Percentiles rank a stretch among this genome's conserved stretches.
Evolutionary conservation across 2,329 filamentous ascomycete genomes (phyloP).

Genomic region (Penicillium sp.): DNA sequence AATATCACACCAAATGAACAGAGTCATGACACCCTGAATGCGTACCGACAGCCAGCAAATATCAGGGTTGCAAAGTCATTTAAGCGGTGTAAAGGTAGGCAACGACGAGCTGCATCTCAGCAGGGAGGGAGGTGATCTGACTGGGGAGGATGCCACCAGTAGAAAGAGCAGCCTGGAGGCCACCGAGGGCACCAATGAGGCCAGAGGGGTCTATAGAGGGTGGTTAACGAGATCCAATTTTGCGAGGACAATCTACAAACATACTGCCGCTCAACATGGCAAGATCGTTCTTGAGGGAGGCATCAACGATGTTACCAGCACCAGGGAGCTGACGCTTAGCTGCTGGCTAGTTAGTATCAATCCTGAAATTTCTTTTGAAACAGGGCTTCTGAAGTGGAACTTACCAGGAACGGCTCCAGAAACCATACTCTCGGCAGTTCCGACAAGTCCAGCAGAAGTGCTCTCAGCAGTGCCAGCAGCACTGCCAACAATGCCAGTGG

Average conservation of each 20-base stretch:
- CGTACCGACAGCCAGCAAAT: background rate
- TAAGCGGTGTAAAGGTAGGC: constrained; percentile 14
- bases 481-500: constrained; percentile 6
- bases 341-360: background rate
- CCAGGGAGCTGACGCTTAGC: constrained; percentile 1
- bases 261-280: constrained; percentile 19
- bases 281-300: constrained; percentile 4
- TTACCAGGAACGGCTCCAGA: constrained; percentile 4
- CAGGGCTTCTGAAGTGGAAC: background rate
- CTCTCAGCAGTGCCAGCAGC: constrained; percentile 18
- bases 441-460: constrained; percentile 13
- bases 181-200: constrained; percentile 8
- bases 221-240: background rate
- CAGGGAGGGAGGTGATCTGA: constrained; percentile 14
- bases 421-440: constrained; percentile 15
- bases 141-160: constrained; percentile 12
- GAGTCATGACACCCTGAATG: constrained; percentile 15
- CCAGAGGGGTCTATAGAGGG: constrained; percentile 13
- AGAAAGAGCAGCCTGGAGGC: constrained; percentile 16
- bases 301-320: background rate
- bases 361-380: background rate
- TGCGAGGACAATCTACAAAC: background rate
- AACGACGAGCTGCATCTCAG: constrained; percentile 14
- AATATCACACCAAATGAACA: background rate
- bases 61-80: background rate